phyloP scores from a whole-genome alignment of 2,329 filamentous ascomycete species.

The Aspergillus novofumigatus region DNA sequence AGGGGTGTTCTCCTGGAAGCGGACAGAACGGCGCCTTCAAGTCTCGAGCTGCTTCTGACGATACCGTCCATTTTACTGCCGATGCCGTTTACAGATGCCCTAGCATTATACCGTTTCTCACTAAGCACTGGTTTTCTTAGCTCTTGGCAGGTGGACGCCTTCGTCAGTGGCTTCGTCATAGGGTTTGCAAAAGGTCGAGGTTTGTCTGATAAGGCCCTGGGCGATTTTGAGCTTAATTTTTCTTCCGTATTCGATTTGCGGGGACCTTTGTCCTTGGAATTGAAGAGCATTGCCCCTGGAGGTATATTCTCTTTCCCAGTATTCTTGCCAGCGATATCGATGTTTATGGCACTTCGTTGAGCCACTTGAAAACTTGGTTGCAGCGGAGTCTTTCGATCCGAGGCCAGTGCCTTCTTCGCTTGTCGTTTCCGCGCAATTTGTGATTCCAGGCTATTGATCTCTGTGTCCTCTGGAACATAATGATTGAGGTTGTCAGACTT shows the following conservation, averaged over 20 bases:
- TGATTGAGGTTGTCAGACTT: constrained; percentile 21
- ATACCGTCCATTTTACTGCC: not conserved
- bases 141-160: constrained; percentile 4
- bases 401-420: constrained; percentile 18
- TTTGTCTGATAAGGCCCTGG: not conserved
- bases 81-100: not conserved
- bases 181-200: not conserved
- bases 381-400: constrained; percentile 43
- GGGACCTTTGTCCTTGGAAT: constrained; percentile 16
- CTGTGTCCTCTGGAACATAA: constrained; percentile 12
- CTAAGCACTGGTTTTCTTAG: constrained; percentile 7
- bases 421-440: constrained; percentile 32
- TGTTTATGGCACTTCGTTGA: constrained; percentile 39
- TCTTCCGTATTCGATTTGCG: constrained; percentile 17
- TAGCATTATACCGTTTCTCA: constrained; percentile 13
- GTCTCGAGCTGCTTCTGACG: not conserved
- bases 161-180: constrained; percentile 4
- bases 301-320: constrained; percentile 62
- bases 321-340: constrained; percentile 50
- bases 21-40: not conserved
- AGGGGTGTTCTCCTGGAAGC: constrained; percentile 10
- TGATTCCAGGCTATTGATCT: constrained; percentile 31
- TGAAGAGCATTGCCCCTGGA: constrained; percentile 36
- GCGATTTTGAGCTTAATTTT: constrained; percentile 20
- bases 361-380: constrained; percentile 37